Percentiles rank a stretch among this genome's conserved stretches.
Evolutionary conservation across 1,139 yeast species (phyloP).

Genomic region (Taphrina pruni): DNA sequence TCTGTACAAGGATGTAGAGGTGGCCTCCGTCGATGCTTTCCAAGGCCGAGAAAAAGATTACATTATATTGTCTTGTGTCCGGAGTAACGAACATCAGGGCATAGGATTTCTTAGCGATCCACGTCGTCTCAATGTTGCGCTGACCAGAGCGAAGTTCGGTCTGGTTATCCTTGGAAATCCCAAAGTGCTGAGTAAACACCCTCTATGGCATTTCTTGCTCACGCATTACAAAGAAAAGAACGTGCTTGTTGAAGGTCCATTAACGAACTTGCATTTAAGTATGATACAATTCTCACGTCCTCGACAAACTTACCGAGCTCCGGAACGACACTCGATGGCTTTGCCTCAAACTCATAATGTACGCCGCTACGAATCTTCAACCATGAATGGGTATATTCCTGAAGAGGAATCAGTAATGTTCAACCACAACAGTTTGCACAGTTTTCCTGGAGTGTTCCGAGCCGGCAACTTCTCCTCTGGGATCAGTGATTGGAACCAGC

Average conservation of each 20-base stretch:
- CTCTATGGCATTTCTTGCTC: constrained; percentile 79
- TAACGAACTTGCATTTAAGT: constrained; percentile 77
- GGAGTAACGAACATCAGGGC: constrained; percentile 81
- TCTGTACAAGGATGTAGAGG: constrained; percentile 75
- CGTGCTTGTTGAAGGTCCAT: constrained; percentile 89
- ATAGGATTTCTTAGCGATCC: constrained; percentile 92
- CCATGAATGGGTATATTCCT: constrained; percentile 47
- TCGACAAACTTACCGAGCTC: constrained; percentile 44
- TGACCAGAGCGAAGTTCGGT: constrained; percentile 90
- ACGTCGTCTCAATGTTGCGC: constrained; percentile 87
- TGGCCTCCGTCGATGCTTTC: constrained; percentile 92
- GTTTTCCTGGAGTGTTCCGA: constrained; percentile 45
- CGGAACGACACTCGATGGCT: constrained; percentile 40
- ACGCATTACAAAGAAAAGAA: constrained; percentile 83
- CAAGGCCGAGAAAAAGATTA: constrained; percentile 96
- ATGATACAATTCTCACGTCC: constrained; percentile 63
- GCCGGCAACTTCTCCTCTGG: constrained; percentile 34
- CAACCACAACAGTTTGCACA: constrained; percentile 5
- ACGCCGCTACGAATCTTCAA: constrained; percentile 22
- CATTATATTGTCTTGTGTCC: constrained; percentile 85
- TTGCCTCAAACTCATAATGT: background rate
- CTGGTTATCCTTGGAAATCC: constrained; percentile 85
- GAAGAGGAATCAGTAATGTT: constrained; percentile 44
- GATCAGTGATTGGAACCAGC: constrained; percentile 8
- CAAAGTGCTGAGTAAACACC: constrained; percentile 70